These are phyloP conservation scores for Neurospora pannonica DNA, from an alignment of 495 filamentous ascomycete genomes.

Conservation along the genomic window DNA sequence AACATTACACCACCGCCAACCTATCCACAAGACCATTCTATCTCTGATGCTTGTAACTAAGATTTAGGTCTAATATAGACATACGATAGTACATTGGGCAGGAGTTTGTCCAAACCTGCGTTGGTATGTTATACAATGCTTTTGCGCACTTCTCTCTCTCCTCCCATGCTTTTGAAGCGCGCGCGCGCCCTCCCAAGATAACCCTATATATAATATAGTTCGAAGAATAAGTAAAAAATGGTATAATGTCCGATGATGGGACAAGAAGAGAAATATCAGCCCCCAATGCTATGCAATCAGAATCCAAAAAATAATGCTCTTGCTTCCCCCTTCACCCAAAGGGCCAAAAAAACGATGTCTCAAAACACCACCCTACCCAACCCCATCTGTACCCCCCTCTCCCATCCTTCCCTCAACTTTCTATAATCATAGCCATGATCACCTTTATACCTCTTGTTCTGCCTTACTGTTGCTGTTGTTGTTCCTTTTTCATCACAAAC, in stretches of 20 bases:
- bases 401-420: not conserved
- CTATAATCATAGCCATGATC: not conserved
- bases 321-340: not conserved
- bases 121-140: not conserved
- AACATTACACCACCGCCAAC: not conserved
- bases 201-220: not conserved
- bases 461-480: not conserved
- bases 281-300: not conserved
- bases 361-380: not conserved
- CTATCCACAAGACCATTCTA: not conserved
- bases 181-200: not conserved
- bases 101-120: not conserved
- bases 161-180: not conserved
- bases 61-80: not conserved
- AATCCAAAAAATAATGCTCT: not conserved
- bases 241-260: not conserved
- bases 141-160: not conserved
- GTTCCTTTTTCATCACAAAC: not conserved
- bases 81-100: not conserved
- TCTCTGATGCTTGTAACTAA: not conserved
- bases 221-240: not conserved
- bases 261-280: not conserved
- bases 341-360: not conserved
- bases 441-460: not conserved
- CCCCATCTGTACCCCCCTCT: not conserved